Evolutionary conservation across 2,329 filamentous ascomycete species (phyloP), one percentile per base, ranked within the genome.

Genomic region (Moelleriella libera): DNA sequence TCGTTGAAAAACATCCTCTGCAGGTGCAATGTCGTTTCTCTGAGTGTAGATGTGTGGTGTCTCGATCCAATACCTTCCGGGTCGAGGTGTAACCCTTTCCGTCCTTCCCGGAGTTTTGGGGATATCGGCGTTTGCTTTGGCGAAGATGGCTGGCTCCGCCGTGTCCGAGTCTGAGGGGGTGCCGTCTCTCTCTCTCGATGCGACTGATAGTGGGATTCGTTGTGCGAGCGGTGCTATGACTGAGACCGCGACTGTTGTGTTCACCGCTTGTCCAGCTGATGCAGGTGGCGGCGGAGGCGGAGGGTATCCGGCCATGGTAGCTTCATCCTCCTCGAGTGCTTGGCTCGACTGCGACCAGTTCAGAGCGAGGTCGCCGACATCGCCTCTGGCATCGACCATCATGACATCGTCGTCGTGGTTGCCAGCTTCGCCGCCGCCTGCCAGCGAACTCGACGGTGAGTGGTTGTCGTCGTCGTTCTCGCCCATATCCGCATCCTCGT

Each of bases 1-100:
- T 32, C 89, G 82, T 59, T 90, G 81, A 68, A 88, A 88, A 5
- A 98, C 73, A 58, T 98, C 85, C 62, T 98, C 92, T 47, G 88
- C 84, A 12, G 78, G 73, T 44, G 82, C 82, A 6, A 83, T 68
- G 47, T 74, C 75, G 32, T 78, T 73, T 41, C 74, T 72, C 48
- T 78, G 74, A 43, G 72, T 75, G 60, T 85, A 90, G 32, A 76
- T 75, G 14, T 76, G 70, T 6, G 90, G 88, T 37, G 83, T 88
- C 56, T 88, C 83, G 37, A 92, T 73, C 90, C 90, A 97, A 64
- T 96, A 90, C 47, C 77, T 74, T 10, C 86, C 82, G 9, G 86
- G 82, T 47, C 74, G 76, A n/a, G 77, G 75, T 9, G 76, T 73
- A 43, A 62, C 55, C 47, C 60, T 65, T 48, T 63, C 61, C 46